phyloP scores from a whole-genome alignment of 2,329 filamentous ascomycete genomes.

The Ambrosiella xylebori region DNA sequence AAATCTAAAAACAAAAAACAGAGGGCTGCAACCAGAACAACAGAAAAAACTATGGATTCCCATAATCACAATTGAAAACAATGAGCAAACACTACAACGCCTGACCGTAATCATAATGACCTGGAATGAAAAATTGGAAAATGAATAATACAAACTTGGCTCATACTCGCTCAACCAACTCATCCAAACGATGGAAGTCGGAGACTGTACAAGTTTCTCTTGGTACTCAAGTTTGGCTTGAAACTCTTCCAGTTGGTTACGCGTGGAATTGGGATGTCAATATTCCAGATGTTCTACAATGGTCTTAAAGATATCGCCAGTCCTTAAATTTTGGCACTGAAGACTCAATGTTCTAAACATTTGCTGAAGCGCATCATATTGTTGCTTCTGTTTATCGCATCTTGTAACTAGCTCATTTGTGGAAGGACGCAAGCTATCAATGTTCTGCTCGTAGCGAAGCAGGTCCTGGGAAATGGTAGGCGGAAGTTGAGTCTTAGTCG shows the following conservation, averaged over 20 bases:
- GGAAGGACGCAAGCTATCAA: too few relatives aligned
- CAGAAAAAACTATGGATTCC: too few relatives aligned
- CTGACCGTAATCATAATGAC: too few relatives aligned
- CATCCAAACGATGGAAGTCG: background rate
- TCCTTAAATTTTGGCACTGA: constrained; percentile 5
- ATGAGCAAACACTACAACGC: too few relatives aligned
- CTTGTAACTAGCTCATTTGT: background rate
- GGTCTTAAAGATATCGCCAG: constrained; percentile 7
- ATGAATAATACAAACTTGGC: too few relatives aligned
- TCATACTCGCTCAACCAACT: background rate
- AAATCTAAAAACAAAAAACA: too few relatives aligned
- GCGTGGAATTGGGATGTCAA: constrained; percentile 10
- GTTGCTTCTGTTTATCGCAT: background rate
- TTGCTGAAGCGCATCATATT: background rate
- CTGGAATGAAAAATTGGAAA: too few relatives aligned
- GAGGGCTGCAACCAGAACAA: too few relatives aligned
- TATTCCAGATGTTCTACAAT: constrained; percentile 11
- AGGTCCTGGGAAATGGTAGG: background rate
- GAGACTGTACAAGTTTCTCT: background rate
- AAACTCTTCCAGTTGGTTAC: constrained; percentile 1
- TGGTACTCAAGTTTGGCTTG: background rate
- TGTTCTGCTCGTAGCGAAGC: too few relatives aligned
- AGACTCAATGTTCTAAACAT: constrained; percentile 5
- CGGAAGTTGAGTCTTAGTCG: background rate
- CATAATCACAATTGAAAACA: too few relatives aligned